These are phyloP conservation scores for Globisporangium nodosum DNA, from an alignment of 352 stramenopile genomes.

Conservation along the genomic window DNA sequence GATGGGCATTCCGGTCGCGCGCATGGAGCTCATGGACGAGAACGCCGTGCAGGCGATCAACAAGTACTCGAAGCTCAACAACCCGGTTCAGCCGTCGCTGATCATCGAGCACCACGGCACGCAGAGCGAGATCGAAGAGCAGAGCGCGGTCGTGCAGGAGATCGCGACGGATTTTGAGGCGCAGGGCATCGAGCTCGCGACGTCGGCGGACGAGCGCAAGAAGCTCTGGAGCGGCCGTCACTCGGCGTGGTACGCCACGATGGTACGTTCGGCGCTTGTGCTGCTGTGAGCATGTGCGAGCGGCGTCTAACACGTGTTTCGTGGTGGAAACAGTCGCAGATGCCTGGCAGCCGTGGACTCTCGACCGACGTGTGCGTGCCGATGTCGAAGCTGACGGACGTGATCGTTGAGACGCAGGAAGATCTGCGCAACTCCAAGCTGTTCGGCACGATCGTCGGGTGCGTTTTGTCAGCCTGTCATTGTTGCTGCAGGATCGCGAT, in stretches of 20 bases:
- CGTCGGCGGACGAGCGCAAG: constrained; percentile 64
- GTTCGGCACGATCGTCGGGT: constrained; percentile 91
- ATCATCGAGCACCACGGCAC: constrained; percentile 94
- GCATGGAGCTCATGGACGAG: constrained; percentile 87
- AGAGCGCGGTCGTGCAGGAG: constrained; percentile 78
- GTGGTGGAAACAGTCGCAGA: constrained; percentile 39
- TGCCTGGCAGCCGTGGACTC: constrained; percentile 76
- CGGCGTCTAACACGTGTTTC: not conserved
- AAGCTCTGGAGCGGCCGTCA: constrained; percentile 83
- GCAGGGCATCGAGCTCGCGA: constrained; percentile 76
- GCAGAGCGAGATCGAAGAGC: constrained; percentile 76
- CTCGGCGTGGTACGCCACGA: constrained; percentile 81
- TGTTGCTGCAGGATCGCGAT: not conserved
- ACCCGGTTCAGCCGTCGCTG: constrained; percentile 83
- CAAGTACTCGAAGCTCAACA: constrained; percentile 81
- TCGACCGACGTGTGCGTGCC: constrained; percentile 97
- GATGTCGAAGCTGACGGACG: constrained; percentile 89
- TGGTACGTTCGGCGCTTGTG: constrained; percentile 29
- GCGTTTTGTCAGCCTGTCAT: not conserved
- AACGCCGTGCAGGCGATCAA: constrained; percentile 75
- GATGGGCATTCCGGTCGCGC: constrained; percentile 83
- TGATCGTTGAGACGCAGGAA: constrained; percentile 91
- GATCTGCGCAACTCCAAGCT: constrained; percentile 88
- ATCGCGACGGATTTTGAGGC: constrained; percentile 86
- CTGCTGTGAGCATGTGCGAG: not conserved